phyloP scores from a whole-genome alignment of 2,329 filamentous ascomycete genomes.

The Bisporella sp. region DNA sequence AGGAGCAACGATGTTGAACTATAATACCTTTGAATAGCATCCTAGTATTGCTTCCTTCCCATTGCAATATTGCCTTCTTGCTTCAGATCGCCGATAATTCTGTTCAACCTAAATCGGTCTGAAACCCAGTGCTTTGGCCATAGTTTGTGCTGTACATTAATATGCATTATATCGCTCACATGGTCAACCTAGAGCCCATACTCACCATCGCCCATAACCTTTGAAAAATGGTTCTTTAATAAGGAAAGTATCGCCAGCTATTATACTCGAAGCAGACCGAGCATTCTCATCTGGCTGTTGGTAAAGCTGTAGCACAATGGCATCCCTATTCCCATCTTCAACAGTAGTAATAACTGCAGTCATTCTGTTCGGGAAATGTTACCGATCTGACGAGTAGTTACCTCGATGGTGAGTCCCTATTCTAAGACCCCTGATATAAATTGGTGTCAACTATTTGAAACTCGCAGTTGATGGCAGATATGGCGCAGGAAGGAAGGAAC shows the following conservation, averaged over 20 bases:
- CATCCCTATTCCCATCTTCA: slow-evolving; percentile 13
- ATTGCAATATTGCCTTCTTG: slow-evolving; percentile 6
- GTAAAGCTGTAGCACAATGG: slow-evolving; percentile 33
- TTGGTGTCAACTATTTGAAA: slow-evolving; percentile 12
- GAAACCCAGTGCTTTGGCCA: neutral
- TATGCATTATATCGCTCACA: slow-evolving; percentile 21
- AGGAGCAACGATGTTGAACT: neutral
- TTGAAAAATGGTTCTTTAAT: slow-evolving; percentile 49
- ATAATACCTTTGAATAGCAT: slow-evolving; percentile 5
- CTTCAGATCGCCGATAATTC: slow-evolving; percentile 4
- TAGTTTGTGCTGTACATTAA: slow-evolving; percentile 1
- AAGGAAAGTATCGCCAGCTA: slow-evolving; percentile 28
- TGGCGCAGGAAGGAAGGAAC: slow-evolving; percentile 4
- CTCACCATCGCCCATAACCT: slow-evolving; percentile 28
- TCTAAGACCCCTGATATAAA: slow-evolving; percentile 21
- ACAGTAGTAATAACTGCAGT: slow-evolving; percentile 27
- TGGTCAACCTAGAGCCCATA: slow-evolving; percentile 34
- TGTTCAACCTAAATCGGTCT: neutral
- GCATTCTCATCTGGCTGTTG: slow-evolving; percentile 33
- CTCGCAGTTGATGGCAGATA: slow-evolving; percentile 3
- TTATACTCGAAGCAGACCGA: slow-evolving; percentile 27
- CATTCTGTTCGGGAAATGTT: slow-evolving; percentile 16
- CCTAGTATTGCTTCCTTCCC: neutral
- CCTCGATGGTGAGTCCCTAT: slow-evolving; percentile 36
- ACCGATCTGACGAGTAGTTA: slow-evolving; percentile 20